These are phyloP conservation scores for Mortierella sp. DNA, from an alignment of 371 early-diverging fungal species.

Conservation along the genomic window DNA sequence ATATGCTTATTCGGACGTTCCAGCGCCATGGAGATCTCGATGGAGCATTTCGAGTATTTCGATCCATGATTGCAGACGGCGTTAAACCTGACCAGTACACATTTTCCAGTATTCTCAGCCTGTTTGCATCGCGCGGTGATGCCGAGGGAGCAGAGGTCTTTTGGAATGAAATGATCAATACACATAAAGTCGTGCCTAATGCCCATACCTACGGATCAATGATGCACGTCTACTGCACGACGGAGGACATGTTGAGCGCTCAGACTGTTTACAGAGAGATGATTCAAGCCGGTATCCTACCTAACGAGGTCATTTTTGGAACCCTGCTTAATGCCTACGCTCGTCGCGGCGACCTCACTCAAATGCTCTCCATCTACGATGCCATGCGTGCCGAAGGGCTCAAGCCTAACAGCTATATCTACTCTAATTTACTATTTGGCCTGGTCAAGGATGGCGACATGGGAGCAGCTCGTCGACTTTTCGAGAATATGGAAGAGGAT, in stretches of 20 bases:
- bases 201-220: constrained; percentile 36
- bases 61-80: constrained; percentile 23
- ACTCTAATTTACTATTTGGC: constrained; percentile 45
- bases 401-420: constrained; percentile 54
- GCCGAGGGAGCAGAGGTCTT: constrained; percentile 44
- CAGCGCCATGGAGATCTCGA: constrained; percentile 48
- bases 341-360: constrained; percentile 49
- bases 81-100: constrained; percentile 43
- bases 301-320: constrained; percentile 50
- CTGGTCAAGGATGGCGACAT: constrained; percentile 54
- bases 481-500: constrained; percentile 53
- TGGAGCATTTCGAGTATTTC: constrained; percentile 48
- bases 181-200: constrained; percentile 35
- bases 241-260: constrained; percentile 50
- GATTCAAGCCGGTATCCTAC: constrained; percentile 49
- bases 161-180: constrained; percentile 54
- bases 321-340: constrained; percentile 52
- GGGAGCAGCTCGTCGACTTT: constrained; percentile 41
- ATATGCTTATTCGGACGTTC: constrained; percentile 46
- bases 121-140: constrained; percentile 51
- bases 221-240: constrained; percentile 52
- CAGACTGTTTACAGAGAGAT: constrained; percentile 53
- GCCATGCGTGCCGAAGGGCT: constrained; percentile 55
- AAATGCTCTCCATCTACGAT: constrained; percentile 56
- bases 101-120: constrained; percentile 49